A percentile compares a stretch with the other conserved stretches of the same genome.
Evolutionary conservation across 257 asterid genomes (phyloP).

Genomic region (Penstemon davidsonii): DNA sequence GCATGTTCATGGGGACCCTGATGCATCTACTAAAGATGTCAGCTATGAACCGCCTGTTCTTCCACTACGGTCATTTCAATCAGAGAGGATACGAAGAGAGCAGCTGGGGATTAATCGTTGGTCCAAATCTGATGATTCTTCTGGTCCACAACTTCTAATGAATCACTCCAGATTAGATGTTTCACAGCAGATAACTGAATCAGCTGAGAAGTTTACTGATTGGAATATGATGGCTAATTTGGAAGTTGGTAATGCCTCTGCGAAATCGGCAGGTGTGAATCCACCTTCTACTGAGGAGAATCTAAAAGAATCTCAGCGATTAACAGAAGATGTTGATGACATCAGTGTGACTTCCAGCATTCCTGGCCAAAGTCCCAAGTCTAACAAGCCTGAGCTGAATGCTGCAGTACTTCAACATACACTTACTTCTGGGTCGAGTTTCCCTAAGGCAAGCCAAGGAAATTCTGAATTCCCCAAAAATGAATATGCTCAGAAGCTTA

Average conservation of each 20-base stretch:
- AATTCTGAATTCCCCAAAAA: constrained; percentile 33
- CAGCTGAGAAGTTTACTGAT: constrained; percentile 50
- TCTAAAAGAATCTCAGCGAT: constrained; percentile 30
- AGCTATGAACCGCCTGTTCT: constrained; percentile 48
- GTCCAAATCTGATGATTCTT: constrained; percentile 78
- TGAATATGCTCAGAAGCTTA: constrained; percentile 39
- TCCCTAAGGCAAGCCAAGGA: constrained; percentile 36
- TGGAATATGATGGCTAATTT: constrained; percentile 36
- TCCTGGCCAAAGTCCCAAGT: constrained; percentile 35
- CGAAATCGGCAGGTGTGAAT: constrained; percentile 31
- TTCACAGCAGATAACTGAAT: constrained; percentile 52
- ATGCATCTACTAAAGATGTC: constrained; percentile 37
- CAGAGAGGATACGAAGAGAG: constrained; percentile 76
- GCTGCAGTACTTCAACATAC: constrained; percentile 35
- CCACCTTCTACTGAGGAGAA: constrained; percentile 38
- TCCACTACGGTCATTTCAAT: constrained; percentile 65
- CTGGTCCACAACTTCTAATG: constrained; percentile 54
- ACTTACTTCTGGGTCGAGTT: constrained; percentile 36
- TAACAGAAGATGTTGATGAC: constrained; percentile 34
- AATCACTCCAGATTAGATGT: constrained; percentile 52
- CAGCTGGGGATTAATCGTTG: constrained; percentile 64
- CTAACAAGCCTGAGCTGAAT: constrained; percentile 39
- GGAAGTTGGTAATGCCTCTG: constrained; percentile 36
- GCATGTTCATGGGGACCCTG: constrained; percentile 45
- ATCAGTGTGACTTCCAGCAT: constrained; percentile 31